Conservation (phyloP, 1,284 basidiomycete genomes). For the Neolentinus lepideus region DNA sequence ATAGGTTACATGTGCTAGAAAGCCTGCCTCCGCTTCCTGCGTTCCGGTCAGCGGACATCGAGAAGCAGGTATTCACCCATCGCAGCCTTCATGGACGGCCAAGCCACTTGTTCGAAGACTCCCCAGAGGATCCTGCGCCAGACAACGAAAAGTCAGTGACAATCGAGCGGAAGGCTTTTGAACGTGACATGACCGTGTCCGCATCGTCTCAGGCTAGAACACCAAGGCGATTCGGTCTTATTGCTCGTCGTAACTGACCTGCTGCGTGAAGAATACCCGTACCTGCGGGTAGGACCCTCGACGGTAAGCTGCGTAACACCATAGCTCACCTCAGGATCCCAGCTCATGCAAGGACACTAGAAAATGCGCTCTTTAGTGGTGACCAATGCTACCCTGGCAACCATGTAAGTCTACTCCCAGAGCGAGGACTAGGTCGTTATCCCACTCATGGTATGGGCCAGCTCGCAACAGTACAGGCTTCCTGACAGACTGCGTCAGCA, state of each 20-base stretch:
- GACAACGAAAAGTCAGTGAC: slow-evolving; percentile 66
- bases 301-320: slow-evolving; percentile 44
- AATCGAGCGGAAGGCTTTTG: not conserved
- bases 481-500: slow-evolving; percentile 55
- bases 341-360: slow-evolving; percentile 31
- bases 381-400: slow-evolving; percentile 63
- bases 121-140: slow-evolving; percentile 57
- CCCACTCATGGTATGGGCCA: slow-evolving; percentile 17
- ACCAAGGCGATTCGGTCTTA: slow-evolving; percentile 67
- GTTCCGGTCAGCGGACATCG: slow-evolving; percentile 36
- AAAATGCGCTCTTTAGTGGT: slow-evolving; percentile 70
- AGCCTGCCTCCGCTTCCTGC: slow-evolving; percentile 41
- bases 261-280: slow-evolving; percentile 54
- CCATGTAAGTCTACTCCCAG: slow-evolving; percentile 38
- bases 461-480: slow-evolving; percentile 56
- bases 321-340: no score
- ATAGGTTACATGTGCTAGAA: slow-evolving; percentile 19
- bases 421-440: not conserved
- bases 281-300: slow-evolving; percentile 66
- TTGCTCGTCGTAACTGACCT: slow-evolving; percentile 57
- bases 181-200: not conserved
- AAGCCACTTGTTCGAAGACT: slow-evolving; percentile 68
- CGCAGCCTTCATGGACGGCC: slow-evolving; percentile 61
- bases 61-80: slow-evolving; percentile 61
- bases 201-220: slow-evolving; percentile 45